Evolutionary conservation across 768 basidiomycete genomes (phyloP).

Genomic region (Termitomyces sp.): DNA sequence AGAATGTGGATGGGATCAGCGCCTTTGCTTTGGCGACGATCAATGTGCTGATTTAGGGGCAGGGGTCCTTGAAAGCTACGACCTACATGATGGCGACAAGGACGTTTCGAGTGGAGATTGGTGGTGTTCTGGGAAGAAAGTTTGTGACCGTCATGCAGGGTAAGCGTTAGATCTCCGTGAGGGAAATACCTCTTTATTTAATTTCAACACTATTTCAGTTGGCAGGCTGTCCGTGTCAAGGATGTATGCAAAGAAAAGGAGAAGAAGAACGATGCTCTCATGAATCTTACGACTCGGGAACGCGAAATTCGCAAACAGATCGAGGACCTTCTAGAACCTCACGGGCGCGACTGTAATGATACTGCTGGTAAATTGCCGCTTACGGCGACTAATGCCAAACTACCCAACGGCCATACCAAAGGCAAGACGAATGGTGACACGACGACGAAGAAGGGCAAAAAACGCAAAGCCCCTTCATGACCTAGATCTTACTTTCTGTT

Average conservation of each 20-base stretch:
- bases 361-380: constrained; percentile 30
- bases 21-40: constrained; percentile 79
- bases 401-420: constrained; percentile 46
- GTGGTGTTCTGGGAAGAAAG: constrained; percentile 78
- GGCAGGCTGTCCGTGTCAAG: constrained; percentile 73
- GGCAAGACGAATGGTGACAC: constrained; percentile 39
- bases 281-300: constrained; percentile 68
- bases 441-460: constrained; percentile 57
- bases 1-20: constrained; percentile 87
- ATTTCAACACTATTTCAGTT: constrained; percentile 37
- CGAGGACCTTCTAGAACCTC: constrained; percentile 65
- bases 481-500: constrained; percentile 24
- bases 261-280: constrained; percentile 63
- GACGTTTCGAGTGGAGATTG: constrained; percentile 47
- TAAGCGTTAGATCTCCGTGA: constrained; percentile 25
- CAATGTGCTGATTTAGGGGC: constrained; percentile 71
- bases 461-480: constrained; percentile 44
- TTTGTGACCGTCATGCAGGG: constrained; percentile 80
- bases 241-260: constrained; percentile 78
- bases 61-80: constrained; percentile 70
- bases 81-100: constrained; percentile 34
- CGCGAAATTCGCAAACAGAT: constrained; percentile 76
- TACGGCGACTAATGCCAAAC: constrained; percentile 34
- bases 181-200: background rate
- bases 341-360: constrained; percentile 32